Base-by-base conservation (phyloP, 2,329 filamentous ascomycete genomes). In the Teratosphaeriaceae sp. region DNA sequence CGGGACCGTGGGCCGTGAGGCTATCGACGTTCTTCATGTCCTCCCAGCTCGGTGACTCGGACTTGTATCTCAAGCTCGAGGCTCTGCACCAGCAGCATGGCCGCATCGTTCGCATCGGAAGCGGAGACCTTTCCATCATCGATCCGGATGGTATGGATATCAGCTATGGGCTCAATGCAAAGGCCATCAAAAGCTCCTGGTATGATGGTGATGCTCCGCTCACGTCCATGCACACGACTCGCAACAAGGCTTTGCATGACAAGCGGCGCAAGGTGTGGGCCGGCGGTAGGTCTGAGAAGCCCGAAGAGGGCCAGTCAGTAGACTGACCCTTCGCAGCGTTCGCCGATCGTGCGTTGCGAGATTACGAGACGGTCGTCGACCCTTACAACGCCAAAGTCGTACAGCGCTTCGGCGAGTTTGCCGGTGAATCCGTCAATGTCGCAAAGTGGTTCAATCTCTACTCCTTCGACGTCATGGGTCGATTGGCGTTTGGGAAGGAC, bases 381-480 rank as follows among this genome's bases (percentile, higher is more conserved):
- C 43, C 21, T 2, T 63, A 64, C 44, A 62, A 57, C 13, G 49
- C 63, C 19, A 50, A 59, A 44, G 47, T 70, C 5, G 40, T 65
- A 3, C 34, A 49, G 2, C 52, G 58, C 3, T 36, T 70, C 19
- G 37, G 42, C 1, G 55, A 57, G 29, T 40, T 37, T 6, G 21
- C 40, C 7, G 50, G 58, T 40, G 37, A 53, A 42, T 52, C 59
- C 1, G 45, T 73, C 7, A 57, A 68, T 40, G 53, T 69, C 18
- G 54, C 60, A 1, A 58, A 66, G 34, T 69, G 61, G 52, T 66
- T 68, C 44, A 63, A 61, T 18, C 60, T 65, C 35, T 72, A 63
- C 47, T 59, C 53, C 9, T 72, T 67, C 50, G 69, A 71, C 48
- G 58, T 67, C 15, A 70, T 71, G 64, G 64, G 66, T 5, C 57